phyloP scores from a whole-genome alignment of 192 early-diverging fungal genomes.

The Podila minutissima region DNA sequence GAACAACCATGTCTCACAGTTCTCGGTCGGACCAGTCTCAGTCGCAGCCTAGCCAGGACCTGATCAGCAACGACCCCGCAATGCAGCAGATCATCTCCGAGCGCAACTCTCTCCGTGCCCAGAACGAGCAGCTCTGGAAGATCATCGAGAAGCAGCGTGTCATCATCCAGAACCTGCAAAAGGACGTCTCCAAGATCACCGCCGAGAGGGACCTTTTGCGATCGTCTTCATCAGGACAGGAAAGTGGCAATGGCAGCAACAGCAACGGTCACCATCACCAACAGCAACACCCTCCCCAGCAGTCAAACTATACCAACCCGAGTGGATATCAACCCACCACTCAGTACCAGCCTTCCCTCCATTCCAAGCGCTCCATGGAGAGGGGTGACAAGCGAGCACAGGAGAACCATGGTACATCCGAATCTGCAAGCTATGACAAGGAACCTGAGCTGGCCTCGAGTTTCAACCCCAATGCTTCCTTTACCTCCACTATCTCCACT shows the following conservation, averaged over 20 bases:
- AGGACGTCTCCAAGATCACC: conserved; percentile 56
- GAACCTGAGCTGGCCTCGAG: conserved; percentile 4
- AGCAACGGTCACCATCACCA: neutral
- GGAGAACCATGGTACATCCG: neutral
- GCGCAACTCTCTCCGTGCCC: conserved; percentile 76
- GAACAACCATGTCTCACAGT: conserved; percentile 24
- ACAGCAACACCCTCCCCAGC: neutral
- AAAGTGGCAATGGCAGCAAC: conserved; percentile 15
- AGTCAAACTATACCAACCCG: neutral
- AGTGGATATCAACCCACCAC: conserved; percentile 4
- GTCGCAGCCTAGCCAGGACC: neutral
- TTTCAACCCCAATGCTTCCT: conserved; percentile 1
- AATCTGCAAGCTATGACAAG: conserved; percentile 6
- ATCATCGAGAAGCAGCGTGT: conserved; percentile 90
- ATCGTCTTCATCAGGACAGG: neutral
- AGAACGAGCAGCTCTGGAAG: conserved; percentile 91
- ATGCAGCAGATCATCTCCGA: conserved; percentile 61
- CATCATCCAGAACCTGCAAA: conserved; percentile 89
- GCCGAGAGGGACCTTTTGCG: conserved; percentile 55
- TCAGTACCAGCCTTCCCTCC: conserved; percentile 13
- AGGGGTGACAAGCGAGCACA: conserved; percentile 11
- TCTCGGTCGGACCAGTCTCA: conserved; percentile 37
- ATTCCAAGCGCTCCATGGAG: conserved; percentile 20
- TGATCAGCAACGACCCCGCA: conserved; percentile 7
- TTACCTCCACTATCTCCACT: neutral